These are phyloP conservation scores for Ulmus americana DNA, from an alignment of 331 rosid genomes.

Conservation along the genomic window DNA sequence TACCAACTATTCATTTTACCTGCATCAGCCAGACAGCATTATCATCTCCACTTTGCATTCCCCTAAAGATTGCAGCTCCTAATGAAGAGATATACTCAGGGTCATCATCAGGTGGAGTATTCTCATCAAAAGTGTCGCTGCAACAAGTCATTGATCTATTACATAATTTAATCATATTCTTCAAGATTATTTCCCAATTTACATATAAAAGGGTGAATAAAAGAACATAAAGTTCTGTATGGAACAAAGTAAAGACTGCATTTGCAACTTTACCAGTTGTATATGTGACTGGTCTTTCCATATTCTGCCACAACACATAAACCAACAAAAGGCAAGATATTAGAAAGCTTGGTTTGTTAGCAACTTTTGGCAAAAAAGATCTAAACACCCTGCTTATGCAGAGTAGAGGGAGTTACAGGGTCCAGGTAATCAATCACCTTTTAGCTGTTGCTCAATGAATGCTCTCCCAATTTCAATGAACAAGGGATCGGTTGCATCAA, in stretches of 20 bases:
- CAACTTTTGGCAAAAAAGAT: constrained; percentile 3
- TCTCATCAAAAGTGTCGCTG: constrained; percentile 82
- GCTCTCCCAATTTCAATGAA: constrained; percentile 65
- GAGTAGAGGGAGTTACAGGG: constrained; percentile 14
- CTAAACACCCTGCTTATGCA: constrained; percentile 5
- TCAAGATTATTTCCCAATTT: not conserved
- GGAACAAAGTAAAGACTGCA: not conserved
- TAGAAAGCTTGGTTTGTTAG: constrained; percentile 9
- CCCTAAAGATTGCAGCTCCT: constrained; percentile 58
- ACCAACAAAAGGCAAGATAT: constrained; percentile 29
- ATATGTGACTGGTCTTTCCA: constrained; percentile 77
- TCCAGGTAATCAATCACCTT: constrained; percentile 39
- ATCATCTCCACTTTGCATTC: constrained; percentile 66
- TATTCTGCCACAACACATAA: constrained; percentile 47
- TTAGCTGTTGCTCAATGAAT: constrained; percentile 56
- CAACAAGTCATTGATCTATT: constrained; percentile 24
- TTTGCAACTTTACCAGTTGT: constrained; percentile 56
- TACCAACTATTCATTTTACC: constrained; percentile 24
- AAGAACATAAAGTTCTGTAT: not conserved
- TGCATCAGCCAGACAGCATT: constrained; percentile 79
- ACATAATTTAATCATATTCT: constrained; percentile 2
- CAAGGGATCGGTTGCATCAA: constrained; percentile 76
- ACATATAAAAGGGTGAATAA: not conserved
- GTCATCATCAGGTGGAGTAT: constrained; percentile 70
- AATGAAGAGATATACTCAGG: constrained; percentile 66